Base-by-base conservation (phyloP, 768 basidiomycete genomes). In the Boletus coccyginus region DNA sequence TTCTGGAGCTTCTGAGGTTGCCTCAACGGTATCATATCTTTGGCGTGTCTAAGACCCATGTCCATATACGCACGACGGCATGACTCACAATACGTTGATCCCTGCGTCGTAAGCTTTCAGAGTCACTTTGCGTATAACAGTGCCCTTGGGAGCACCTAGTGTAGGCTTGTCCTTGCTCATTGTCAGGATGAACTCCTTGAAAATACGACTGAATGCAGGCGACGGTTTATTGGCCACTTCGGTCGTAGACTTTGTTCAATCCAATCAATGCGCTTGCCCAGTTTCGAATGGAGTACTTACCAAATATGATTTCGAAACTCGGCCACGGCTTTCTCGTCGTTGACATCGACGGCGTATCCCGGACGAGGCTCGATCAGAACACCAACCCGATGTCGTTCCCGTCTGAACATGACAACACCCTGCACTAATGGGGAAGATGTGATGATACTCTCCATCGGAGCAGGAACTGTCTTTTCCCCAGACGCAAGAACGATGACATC, bases 111-210 rank as follows among this genome's bases (percentile, higher is more conserved):
- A 85, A 0, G 65, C 43, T 0, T 52, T 63, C 16, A 82, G 49
- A 1, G 77, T 68, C 13, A 68, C 70, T 52, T 76, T 78, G 31
- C 76, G 73, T 53, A 69, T 66, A 6, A 80, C 69, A 0, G 79
- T 78, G 0, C 81, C 79, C 56, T 83, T 84, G 3, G 67, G 70
- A 5, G 79, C 66, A 40, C 77, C 74, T 7, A 72, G 65, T 43
- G 83, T 61, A 0, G 81, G 82, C 57, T 79, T 80, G 1, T 64
- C 67, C 16, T 69, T 44, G 3, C 65, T 62, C 1, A 79, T 69
- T 10, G 82, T 61, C n/a, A 82, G 38, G 44, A 84, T 80, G 80
- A 83, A 78, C 61, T 83, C 78, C 64, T 80, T 80, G 65, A 77
- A 80, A 8, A 81, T 72, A 7, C 75, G 70, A 52, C 77, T 77